These are phyloP conservation scores for Linum trigynum DNA, from an alignment of 345 rosid genomes.

Conservation along the genomic window DNA sequence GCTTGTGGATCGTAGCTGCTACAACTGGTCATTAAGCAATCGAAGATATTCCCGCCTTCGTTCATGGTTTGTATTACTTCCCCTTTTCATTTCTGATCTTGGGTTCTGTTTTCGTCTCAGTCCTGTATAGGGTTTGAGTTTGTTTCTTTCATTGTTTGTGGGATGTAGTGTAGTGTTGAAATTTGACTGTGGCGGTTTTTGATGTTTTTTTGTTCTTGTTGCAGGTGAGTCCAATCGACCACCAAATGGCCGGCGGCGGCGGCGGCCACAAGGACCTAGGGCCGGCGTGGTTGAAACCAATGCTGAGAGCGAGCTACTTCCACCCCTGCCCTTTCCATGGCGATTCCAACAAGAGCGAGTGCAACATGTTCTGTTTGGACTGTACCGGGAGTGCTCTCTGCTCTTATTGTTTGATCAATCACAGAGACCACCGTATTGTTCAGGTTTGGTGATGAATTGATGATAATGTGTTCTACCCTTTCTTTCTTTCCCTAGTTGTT, in stretches of 20 bases:
- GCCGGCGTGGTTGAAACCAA: slow-evolving; percentile 72
- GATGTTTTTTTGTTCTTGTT: not conserved
- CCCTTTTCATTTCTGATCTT: too few relatives aligned
- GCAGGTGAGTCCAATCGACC: slow-evolving; percentile 36
- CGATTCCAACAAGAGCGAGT: slow-evolving; percentile 62
- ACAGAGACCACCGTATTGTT: slow-evolving; percentile 64
- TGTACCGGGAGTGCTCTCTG: slow-evolving; percentile 60
- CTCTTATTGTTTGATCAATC: slow-evolving; percentile 53
- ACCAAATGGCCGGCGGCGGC: slow-evolving; percentile 12
- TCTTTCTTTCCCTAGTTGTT: not conserved
- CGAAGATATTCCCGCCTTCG: not conserved
- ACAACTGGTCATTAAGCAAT: not conserved
- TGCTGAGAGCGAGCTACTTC: slow-evolving; percentile 64
- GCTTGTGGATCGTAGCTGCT: not conserved
- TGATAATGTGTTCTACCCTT: not conserved
- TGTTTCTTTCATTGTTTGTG: not conserved
- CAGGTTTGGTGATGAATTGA: slow-evolving; percentile 36
- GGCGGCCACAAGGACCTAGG: slow-evolving; percentile 33
- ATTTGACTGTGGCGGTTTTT: not conserved
- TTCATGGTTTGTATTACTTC: not conserved
- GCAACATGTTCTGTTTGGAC: slow-evolving; percentile 80
- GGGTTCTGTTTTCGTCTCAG: too few relatives aligned
- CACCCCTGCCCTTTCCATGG: slow-evolving; percentile 58
- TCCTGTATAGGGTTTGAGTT: not conserved
- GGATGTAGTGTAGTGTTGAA: not conserved